A percentile compares a stretch with the other conserved stretches of the same genome.
These are phyloP conservation scores for Quercus berberidifolia DNA, from an alignment of 306 rosid genomes.

Conservation along the genomic window DNA sequence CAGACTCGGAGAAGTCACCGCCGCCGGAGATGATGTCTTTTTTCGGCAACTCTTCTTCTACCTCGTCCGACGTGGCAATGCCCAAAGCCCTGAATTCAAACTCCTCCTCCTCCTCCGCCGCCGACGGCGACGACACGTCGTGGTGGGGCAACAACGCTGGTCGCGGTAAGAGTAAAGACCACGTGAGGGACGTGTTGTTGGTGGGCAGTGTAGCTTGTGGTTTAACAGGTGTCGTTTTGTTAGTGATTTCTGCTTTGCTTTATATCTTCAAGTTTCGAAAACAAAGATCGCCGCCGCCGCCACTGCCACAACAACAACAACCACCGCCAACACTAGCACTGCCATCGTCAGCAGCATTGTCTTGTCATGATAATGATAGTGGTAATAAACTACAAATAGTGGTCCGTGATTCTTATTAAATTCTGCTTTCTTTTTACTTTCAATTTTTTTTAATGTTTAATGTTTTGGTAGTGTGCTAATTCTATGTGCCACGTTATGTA, in stretches of 20 bases:
- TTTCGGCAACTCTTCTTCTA: conserved; percentile 50
- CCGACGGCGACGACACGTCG: conserved; percentile 20
- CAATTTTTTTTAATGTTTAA: not conserved
- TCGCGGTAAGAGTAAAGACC: conserved; percentile 4
- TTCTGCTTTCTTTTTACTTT: not conserved
- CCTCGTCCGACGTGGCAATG: conserved; percentile 29
- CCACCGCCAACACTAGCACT: not conserved
- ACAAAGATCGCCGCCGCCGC: not conserved
- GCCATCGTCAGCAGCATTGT: conserved; percentile 3
- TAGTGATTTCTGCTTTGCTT: conserved; percentile 54
- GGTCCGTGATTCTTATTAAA: not conserved
- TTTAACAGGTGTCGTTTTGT: conserved; percentile 62
- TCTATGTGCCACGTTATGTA: not conserved
- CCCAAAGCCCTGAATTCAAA: conserved; percentile 45
- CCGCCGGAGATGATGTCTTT: conserved; percentile 50
- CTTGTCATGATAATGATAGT: not conserved
- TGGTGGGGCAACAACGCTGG: conserved; percentile 32
- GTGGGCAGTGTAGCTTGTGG: conserved; percentile 72
- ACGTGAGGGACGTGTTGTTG: conserved; percentile 37
- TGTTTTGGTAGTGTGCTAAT: no score
- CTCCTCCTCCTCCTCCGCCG: not conserved
- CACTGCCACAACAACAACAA: not conserved
- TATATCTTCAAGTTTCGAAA: conserved; percentile 41
- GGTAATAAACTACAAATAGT: conserved; percentile 33
- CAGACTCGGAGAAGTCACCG: conserved; percentile 26